Percentiles rank a stretch among this genome's conserved stretches.
Conservation (phyloP, 2,329 filamentous ascomycete genomes). For the Gaeumannomyces sp. region DNA sequence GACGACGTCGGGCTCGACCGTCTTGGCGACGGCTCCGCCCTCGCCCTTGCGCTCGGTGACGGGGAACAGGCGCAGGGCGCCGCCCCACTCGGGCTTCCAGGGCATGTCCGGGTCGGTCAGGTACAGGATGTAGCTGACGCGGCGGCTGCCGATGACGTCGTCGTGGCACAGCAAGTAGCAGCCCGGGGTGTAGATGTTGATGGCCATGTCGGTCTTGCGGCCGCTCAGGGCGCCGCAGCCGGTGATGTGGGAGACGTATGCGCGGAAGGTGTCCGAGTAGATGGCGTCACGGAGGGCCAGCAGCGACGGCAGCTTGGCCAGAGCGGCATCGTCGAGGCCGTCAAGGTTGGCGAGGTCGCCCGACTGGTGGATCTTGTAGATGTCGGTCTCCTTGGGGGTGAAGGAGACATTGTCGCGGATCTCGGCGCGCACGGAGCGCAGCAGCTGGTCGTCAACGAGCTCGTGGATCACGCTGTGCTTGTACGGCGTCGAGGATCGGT, state of each 20-base stretch:
- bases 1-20: constrained; percentile 70
- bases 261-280: constrained; percentile 83
- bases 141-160: constrained; percentile 94
- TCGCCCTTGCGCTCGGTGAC: constrained; percentile 57
- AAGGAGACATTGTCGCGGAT: constrained; percentile 89
- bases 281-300: constrained; percentile 87
- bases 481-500: constrained; percentile 65
- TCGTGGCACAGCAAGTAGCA: constrained; percentile 96
- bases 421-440: constrained; percentile 81
- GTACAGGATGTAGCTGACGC: constrained; percentile 96
- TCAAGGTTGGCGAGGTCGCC: constrained; percentile 96
- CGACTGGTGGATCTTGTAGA: constrained; percentile 99
- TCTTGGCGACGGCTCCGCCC: constrained; percentile 68
- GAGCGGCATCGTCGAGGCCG: constrained; percentile 78
- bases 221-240: constrained; percentile 82
- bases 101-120: constrained; percentile 84
- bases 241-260: constrained; percentile 83
- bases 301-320: constrained; percentile 83
- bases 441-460: constrained; percentile 72
- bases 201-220: constrained; percentile 96
- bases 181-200: constrained; percentile 96
- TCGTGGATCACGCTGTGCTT: constrained; percentile 85
- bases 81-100: constrained; percentile 90
- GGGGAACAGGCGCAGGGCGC: constrained; percentile 82
- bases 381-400: constrained; percentile 97